Conservation (phyloP, 164 flowering plant genomes). For the Vitis amurensis region DNA sequence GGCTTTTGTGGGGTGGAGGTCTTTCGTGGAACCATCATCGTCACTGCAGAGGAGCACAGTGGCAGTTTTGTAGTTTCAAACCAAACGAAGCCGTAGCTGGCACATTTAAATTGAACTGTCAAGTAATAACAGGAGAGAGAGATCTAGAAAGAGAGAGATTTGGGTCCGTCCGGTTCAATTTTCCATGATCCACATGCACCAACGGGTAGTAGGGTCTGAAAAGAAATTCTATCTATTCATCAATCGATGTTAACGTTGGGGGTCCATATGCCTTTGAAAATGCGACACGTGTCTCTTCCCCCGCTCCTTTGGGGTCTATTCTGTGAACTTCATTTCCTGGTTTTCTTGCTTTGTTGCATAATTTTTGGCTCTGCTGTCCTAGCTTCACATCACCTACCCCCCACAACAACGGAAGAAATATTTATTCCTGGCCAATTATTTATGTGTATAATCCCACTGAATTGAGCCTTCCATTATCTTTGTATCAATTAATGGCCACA, state of each 20-base stretch:
- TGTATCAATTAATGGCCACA: too few species aligned
- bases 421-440: too few species aligned
- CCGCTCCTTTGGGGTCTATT: conserved; percentile 26
- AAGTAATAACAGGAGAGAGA: background rate
- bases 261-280: conserved; percentile 7
- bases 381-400: too few species aligned
- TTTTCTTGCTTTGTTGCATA: too few species aligned
- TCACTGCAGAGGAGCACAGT: background rate
- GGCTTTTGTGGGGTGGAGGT: background rate
- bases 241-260: conserved; percentile 6
- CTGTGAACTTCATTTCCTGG: background rate
- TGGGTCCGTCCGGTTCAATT: conserved; percentile 7
- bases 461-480: too few species aligned
- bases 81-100: background rate
- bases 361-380: too few species aligned
- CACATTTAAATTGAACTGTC: conserved; percentile 8
- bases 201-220: conserved; percentile 1
- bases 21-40: background rate
- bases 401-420: too few species aligned
- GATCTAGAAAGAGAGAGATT: background rate
- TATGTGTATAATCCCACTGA: too few species aligned
- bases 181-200: conserved; percentile 26
- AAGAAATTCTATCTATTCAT: conserved; percentile 8
- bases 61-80: background rate
- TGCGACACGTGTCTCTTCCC: conserved; percentile 29